Evolutionary conservation across 371 early-diverging fungal genomes (phyloP), one percentile per base, ranked within the genome.

Genomic region (Rhizopus stolonifer): DNA sequence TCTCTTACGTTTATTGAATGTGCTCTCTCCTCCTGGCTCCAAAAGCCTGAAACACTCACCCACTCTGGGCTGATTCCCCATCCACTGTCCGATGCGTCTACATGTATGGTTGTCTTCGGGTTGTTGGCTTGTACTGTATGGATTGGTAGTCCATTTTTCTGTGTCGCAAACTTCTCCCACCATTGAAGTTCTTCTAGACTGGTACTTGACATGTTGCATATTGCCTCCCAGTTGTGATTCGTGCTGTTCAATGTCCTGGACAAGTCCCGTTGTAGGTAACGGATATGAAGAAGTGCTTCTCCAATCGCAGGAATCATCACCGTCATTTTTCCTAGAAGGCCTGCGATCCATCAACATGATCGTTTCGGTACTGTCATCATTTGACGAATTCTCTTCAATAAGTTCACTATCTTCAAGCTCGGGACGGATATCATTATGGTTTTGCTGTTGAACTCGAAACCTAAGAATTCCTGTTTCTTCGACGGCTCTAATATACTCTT

Each of bases 1-100:
- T 61, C 62, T 13, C 63, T 25, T 1, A 61, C 67, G 21, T 61
- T 66, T 17, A 59, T 59, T 0, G 61, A 61, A 0, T 26, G 0
- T 11, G 38, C 26, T 25, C 18, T 46, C 40, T 61, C 61, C 21
- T 3, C 15, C 6, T 34, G 2, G 0, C 38, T 58, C 67, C 67
- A 62, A 29, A 51, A 60, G 7, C 63, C 63, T 2, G 32, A 21
- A 17, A 56, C 55, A 14, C 39, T 0, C 3, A 48, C 8, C 14
- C 3, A 6, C 19, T 2, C 0, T 22, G 52, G 51, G 14, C 8
- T 4, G 4, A 63, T 40, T 8, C 64, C 55, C 52, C 58, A 63
- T 6, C 51, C 54, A 5, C 48, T 47, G 25, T 57, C 36, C 0
- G 52, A 61, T 39, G 52, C 56, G 18, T 61, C 61, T 2, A 52